Conservation (phyloP, 768 basidiomycete species). For the Candolleomyces eurysporus region DNA sequence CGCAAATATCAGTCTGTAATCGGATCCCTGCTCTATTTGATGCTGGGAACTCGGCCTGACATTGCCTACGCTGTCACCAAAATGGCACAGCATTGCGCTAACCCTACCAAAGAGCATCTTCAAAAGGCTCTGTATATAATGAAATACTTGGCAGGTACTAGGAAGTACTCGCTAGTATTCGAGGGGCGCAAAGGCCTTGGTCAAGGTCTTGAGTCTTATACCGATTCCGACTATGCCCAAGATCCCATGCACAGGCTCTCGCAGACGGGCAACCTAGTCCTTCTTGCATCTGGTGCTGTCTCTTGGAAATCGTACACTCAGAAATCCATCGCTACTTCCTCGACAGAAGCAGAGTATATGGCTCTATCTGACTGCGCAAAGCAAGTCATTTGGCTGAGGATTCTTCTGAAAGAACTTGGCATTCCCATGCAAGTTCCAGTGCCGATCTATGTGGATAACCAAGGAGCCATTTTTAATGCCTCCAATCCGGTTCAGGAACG, state of each 20-base stretch:
- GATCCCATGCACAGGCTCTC: constrained; percentile 16
- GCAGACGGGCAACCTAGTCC: constrained; percentile 19
- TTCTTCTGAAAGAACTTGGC: constrained; percentile 5
- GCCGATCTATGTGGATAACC: not conserved
- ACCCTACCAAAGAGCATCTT: constrained; percentile 9
- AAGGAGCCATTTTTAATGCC: too few species aligned
- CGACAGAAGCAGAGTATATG: constrained; percentile 26
- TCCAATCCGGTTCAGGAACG: too few species aligned
- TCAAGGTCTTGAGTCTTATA: constrained; percentile 3
- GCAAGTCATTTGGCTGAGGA: constrained; percentile 12
- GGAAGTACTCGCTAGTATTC: constrained; percentile 3
- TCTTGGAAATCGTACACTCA: constrained; percentile 19
- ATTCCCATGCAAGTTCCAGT: not conserved
- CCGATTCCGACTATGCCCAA: constrained; percentile 9
- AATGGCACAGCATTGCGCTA: constrained; percentile 5
- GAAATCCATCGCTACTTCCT: constrained; percentile 13
- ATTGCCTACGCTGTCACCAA: constrained; percentile 14
- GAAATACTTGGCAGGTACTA: constrained; percentile 4
- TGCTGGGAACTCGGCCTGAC: constrained; percentile 15
- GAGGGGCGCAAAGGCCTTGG: not conserved
- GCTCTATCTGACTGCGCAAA: constrained; percentile 12
- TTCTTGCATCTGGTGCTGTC: constrained; percentile 12
- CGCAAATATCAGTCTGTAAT: not conserved
- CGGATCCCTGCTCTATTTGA: constrained; percentile 15
- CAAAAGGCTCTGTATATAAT: constrained; percentile 1